These are phyloP conservation scores for Myriosclerotinia curreyana DNA, from an alignment of 2,329 filamentous ascomycete species.

Conservation along the genomic window DNA sequence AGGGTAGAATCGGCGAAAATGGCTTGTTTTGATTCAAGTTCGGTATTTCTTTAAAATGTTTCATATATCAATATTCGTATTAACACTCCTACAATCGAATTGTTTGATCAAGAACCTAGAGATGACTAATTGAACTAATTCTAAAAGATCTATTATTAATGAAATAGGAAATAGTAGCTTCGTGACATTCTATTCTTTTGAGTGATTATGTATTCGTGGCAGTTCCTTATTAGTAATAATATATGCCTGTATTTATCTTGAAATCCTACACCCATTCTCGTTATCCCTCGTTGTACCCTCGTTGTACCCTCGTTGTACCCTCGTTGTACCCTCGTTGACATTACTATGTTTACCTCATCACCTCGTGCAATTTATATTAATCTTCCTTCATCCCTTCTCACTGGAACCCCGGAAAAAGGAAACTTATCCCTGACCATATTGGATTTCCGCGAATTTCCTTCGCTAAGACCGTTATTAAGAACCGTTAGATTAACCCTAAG, in stretches of 20 bases:
- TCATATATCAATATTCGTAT: neutral
- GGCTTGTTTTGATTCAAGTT: neutral
- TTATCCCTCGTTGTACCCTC: neutral
- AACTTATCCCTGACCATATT: neutral
- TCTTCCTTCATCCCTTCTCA: neutral
- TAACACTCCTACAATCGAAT: neutral
- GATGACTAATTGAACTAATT: neutral
- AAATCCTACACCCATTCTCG: neutral
- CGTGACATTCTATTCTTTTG: conserved; percentile 16
- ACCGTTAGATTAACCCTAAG: neutral
- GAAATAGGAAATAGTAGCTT: conserved; percentile 12
- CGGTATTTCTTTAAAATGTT: neutral
- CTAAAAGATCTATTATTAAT: neutral
- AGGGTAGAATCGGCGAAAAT: neutral
- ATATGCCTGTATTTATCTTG: neutral
- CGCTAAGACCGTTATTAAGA: conserved; percentile 1
- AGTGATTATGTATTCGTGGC: neutral
- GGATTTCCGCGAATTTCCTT: neutral
- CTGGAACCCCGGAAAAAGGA: neutral
- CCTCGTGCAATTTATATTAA: neutral
- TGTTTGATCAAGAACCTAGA: neutral
- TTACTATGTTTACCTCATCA: neutral
- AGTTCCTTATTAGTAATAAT: neutral
- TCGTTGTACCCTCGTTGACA: neutral
- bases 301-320: neutral